A percentile compares a stretch with the other conserved stretches of the same genome.
Conservation (phyloP, 805 yeast species). For the Hagleromyces aurorensis region DNA sequence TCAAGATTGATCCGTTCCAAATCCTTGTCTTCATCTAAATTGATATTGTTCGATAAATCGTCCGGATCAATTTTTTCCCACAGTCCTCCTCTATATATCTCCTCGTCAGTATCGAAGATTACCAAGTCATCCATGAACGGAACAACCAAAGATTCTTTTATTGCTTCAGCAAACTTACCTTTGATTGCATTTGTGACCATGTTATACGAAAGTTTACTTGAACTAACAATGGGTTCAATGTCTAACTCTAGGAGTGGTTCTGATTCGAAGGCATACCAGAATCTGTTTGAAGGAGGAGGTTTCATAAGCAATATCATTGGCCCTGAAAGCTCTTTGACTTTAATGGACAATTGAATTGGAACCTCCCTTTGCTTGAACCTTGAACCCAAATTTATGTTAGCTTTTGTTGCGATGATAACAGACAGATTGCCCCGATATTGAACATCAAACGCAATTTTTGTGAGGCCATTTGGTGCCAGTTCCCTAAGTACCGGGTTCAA, state of each 20-base stretch:
- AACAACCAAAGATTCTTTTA: conserved; percentile 68
- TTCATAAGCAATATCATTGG: conserved; percentile 61
- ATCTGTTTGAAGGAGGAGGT: conserved; percentile 82
- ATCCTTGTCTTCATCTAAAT: not conserved
- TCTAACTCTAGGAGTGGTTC: conserved; percentile 70
- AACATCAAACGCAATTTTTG: conserved; percentile 53
- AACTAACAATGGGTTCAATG: conserved; percentile 87
- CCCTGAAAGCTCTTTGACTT: conserved; percentile 64
- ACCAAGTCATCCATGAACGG: conserved; percentile 88
- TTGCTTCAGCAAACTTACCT: conserved; percentile 67
- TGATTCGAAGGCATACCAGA: conserved; percentile 83
- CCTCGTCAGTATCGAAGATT: conserved; percentile 56
- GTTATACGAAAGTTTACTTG: conserved; percentile 69
- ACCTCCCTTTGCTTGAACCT: conserved; percentile 71
- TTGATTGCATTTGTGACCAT: conserved; percentile 76
- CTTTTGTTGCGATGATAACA: conserved; percentile 72
- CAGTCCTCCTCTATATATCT: conserved; percentile 84
- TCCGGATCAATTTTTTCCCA: conserved; percentile 45
- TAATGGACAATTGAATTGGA: conserved; percentile 61
- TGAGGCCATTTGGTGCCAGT: conserved; percentile 72
- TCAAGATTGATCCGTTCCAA: not conserved
- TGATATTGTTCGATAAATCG: too few relatives aligned
- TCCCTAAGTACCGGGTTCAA: conserved; percentile 63
- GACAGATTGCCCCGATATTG: conserved; percentile 70
- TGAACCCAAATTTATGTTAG: conserved; percentile 65